These are phyloP conservation scores for Aethionema arabicum DNA, from an alignment of 345 rosid genomes.

Conservation along the genomic window DNA sequence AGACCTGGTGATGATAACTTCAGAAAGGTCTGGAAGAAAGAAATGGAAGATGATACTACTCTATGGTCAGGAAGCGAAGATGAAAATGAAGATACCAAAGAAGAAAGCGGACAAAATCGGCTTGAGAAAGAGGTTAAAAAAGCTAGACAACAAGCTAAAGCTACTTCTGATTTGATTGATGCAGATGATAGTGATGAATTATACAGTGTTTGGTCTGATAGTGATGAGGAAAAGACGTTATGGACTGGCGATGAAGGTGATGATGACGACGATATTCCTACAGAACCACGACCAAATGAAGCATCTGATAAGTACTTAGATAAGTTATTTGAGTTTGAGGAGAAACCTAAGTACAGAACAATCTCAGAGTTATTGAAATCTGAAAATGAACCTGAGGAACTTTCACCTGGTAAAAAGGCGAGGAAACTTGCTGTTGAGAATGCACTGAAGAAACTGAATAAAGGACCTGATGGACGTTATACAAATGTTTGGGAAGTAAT, in stretches of 20 bases:
- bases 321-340: slow-evolving; percentile 86
- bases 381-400: slow-evolving; percentile 84
- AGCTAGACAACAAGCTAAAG: slow-evolving; percentile 73
- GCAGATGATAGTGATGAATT: slow-evolving; percentile 91
- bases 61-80: slow-evolving; percentile 92
- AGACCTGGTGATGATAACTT: slow-evolving; percentile 63
- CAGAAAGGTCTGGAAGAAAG: slow-evolving; percentile 67
- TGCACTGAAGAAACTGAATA: slow-evolving; percentile 85
- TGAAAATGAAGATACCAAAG: slow-evolving; percentile 45
- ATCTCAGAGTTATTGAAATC: slow-evolving; percentile 71
- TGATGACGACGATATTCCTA: slow-evolving; percentile 73
- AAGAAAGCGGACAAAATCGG: slow-evolving; percentile 22
- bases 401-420: slow-evolving; percentile 86
- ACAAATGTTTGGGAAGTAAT: slow-evolving; percentile 91
- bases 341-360: slow-evolving; percentile 82
- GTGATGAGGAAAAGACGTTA: slow-evolving; percentile 88
- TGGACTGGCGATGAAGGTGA: slow-evolving; percentile 96
- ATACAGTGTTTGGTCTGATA: slow-evolving; percentile 82
- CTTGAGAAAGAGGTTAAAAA: slow-evolving; percentile 60
- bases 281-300: slow-evolving; percentile 74
- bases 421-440: slow-evolving; percentile 92
- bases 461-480: slow-evolving; percentile 94
- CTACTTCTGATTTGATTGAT: slow-evolving; percentile 61
- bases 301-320: slow-evolving; percentile 76
- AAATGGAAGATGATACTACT: slow-evolving; percentile 59